Evolutionary conservation across 2,329 filamentous ascomycete species (phyloP).

Genomic region (Bretziella fagacearum): DNA sequence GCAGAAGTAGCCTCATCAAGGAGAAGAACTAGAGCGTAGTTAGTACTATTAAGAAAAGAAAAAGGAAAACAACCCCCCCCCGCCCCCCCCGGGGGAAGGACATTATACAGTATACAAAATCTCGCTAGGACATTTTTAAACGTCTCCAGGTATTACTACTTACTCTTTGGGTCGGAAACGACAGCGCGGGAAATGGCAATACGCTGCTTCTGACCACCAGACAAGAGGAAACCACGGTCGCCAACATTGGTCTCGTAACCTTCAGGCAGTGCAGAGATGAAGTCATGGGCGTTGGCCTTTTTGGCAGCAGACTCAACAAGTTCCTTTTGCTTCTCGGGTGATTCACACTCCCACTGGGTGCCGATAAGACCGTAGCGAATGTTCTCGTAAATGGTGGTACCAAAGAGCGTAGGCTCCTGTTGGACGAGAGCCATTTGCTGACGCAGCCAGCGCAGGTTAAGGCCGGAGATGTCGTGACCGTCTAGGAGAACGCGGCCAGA

Average conservation of each 20-base stretch:
- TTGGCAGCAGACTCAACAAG: constrained; percentile 67
- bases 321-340: constrained; percentile 49
- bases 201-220: constrained; percentile 90
- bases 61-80: too few species aligned
- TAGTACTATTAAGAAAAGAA: not conserved
- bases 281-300: constrained; percentile 89
- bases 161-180: constrained; percentile 70
- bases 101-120: constrained; percentile 9
- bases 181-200: constrained; percentile 87
- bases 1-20: constrained; percentile 92
- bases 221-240: constrained; percentile 79
- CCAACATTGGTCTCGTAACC: constrained; percentile 92
- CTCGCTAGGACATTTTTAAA: not conserved
- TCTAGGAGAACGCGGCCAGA: constrained; percentile 64
- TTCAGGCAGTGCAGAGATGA: constrained; percentile 65
- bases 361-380: constrained; percentile 85
- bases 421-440: constrained; percentile 85
- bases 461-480: constrained; percentile 58
- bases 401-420: constrained; percentile 83
- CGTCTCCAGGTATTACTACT: too few species aligned
- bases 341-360: constrained; percentile 52
- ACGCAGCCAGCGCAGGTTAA: constrained; percentile 82
- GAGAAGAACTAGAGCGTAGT: constrained; percentile 48
- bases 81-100: constrained; percentile 11
- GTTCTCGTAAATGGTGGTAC: constrained; percentile 75